Evolutionary conservation across 1,284 basidiomycete species (phyloP).

Genomic region (Jaminaea rosea): DNA sequence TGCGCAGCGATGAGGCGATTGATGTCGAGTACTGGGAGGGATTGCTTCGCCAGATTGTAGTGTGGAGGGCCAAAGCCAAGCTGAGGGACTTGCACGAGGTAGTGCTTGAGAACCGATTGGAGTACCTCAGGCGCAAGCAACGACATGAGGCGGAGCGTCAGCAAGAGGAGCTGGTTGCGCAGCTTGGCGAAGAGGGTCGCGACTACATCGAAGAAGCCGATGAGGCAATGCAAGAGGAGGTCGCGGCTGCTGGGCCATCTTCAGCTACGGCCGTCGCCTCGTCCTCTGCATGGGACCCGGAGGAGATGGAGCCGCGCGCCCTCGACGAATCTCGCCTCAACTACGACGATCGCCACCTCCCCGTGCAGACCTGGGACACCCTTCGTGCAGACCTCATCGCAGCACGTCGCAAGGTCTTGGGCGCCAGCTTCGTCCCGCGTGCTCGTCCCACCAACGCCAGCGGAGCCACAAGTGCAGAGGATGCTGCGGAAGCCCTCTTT

Average conservation of each 20-base stretch:
- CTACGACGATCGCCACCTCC: slow-evolving; percentile 20
- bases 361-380: not conserved
- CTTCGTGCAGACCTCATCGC: not conserved
- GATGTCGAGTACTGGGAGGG: slow-evolving; percentile 98
- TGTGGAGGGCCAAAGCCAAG: slow-evolving; percentile 97
- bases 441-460: not conserved
- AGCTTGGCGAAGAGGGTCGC: slow-evolving; percentile 45
- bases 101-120: slow-evolving; percentile 86
- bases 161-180: slow-evolving; percentile 69
- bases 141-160: slow-evolving; percentile 86
- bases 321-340: slow-evolving; percentile 15
- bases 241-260: slow-evolving; percentile 27
- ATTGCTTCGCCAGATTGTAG: slow-evolving; percentile 79
- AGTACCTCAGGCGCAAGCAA: slow-evolving; percentile 87
- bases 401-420: slow-evolving; percentile 18
- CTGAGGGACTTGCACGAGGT: slow-evolving; percentile 86
- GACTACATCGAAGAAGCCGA: slow-evolving; percentile 7
- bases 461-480: not conserved
- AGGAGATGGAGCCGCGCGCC: slow-evolving; percentile 35
- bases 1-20: slow-evolving; percentile 81
- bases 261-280: slow-evolving; percentile 25
- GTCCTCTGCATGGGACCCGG: slow-evolving; percentile 54
- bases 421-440: slow-evolving; percentile 22
- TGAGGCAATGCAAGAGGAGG: slow-evolving; percentile 61
- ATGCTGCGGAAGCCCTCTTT: not conserved